These are phyloP conservation scores for Lobulomyces angularis DNA, from an alignment of 192 early-diverging fungal species.

Conservation along the genomic window DNA sequence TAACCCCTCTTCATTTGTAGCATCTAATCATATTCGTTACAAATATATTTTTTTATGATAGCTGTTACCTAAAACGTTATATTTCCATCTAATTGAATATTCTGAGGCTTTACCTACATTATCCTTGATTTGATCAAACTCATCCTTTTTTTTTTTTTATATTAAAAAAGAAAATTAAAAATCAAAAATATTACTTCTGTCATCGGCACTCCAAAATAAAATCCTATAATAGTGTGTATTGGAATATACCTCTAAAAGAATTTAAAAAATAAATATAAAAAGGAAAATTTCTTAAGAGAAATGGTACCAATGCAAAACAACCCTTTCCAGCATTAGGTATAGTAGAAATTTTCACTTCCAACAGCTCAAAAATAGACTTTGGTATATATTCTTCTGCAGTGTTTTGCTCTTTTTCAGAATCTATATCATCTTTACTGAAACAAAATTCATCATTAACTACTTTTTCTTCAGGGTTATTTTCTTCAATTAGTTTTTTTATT, in stretches of 20 bases:
- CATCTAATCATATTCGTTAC: too few species aligned
- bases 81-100: slow-evolving; percentile 59
- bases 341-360: slow-evolving; percentile 44
- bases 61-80: slow-evolving; percentile 18
- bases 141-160: too few species aligned
- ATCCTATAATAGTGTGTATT: slow-evolving; percentile 62
- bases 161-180: too few species aligned
- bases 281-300: too few species aligned
- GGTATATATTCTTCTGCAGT: slow-evolving; percentile 36
- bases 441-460: too few species aligned
- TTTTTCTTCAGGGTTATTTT: too few species aligned
- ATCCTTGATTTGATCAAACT: slow-evolving; percentile 82
- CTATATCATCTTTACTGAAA: too few species aligned
- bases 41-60: slow-evolving; percentile 73
- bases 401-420: too few species aligned
- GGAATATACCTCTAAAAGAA: slow-evolving; percentile 67
- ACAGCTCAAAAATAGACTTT: slow-evolving; percentile 40
- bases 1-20: slow-evolving; percentile 66
- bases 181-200: too few species aligned
- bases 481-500: too few species aligned
- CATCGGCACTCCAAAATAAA: slow-evolving; percentile 94
- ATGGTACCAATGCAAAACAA: slow-evolving; percentile 57
- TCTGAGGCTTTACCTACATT: slow-evolving; percentile 61
- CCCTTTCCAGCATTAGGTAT: slow-evolving; percentile 64
- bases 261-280: too few species aligned